Base-by-base conservation (phyloP, 176 grass and related monocot genomes). In the Cymbopogon citratus region DNA sequence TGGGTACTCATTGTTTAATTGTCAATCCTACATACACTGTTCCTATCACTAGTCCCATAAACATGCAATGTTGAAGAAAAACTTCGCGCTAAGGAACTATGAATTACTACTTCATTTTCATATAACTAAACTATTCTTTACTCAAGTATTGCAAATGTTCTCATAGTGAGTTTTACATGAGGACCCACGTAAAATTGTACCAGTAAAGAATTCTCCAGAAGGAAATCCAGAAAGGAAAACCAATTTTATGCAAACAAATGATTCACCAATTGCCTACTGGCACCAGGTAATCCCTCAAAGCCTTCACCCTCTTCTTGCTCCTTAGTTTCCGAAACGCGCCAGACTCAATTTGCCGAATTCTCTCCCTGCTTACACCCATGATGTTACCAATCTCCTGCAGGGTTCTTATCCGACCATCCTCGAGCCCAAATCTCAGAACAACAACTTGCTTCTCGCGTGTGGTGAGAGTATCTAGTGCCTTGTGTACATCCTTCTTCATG, bases 341-440 rank as follows among this genome's bases (percentile, higher is more conserved):
- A 7, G 86, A 88, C 49, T 95, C 92, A 0, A 98, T 93, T 56
- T 98, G 95, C 68, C 95, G 78, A 76, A 98, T 87, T 74, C 92
- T 89, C 76, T 98, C 95, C 86, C 95, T 87, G 76, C 92, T 98
- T 69, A 95, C 89, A 41, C 86, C 78, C 87, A 98, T 84, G 21
- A 86, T 70, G 63, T 91, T 91, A 33, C 95, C 92, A 8, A 98
- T 95, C 87, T 98, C 95, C 74, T 95, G 92, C 74, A 98, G 79
- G 40, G 95, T 98, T 77, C 86, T 90, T 78, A 87, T 87, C 83
- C 90, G 82, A 49, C 89, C 88, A 75, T 93, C 88, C 6, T 91
- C 85, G 1, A 95, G 83, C 35, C 95, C 95, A 74, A 88, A 98
- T 45, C 95, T 89, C 73, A 89, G 86, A 56, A 71, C 84, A 6